Evolutionary conservation across 2,329 filamentous ascomycete genomes (phyloP), one percentile per base, ranked within the genome.

Genomic region (Stromatinia cepivora): DNA sequence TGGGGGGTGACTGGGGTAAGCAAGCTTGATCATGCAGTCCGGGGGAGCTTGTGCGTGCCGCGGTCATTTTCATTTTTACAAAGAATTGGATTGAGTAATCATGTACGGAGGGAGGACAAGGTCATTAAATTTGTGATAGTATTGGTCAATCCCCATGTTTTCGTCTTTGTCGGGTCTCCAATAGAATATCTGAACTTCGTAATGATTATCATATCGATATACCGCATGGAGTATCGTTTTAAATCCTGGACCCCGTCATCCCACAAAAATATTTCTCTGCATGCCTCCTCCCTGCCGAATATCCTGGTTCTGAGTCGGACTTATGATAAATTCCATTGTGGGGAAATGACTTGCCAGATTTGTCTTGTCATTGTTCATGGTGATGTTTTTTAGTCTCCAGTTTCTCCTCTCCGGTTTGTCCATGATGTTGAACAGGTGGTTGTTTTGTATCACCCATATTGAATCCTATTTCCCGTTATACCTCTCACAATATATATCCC

Each of bases 241-340:
- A 15, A 15, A 48, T 62, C 42, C 58, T 48, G 20, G 28, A 50
- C 45, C 45, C 9, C 42, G 58, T 48, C 28, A 34, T 48, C 58
- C 57, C 42, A 62, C 28, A 15, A 36, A 36, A 22, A 34, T 34
- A n/a, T 56, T 28, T 57, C 54, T 57, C 4, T 58, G 54, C 34
- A 25, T 17, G 20, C 17, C 17, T 36, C 13, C n/a, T 20, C 56
- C 56, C 56, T 42, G 56, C 22, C n/a, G 36, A 58, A 9, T 17
- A 58, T 58, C 56, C 36, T 17, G 36, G 56, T 25, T 59, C n/a
- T 10, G n/a, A 42, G 56, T 20, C 15, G 36, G 56, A 58, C 17
- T 58, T 39, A n/a, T n/a, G 22, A 58, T 58, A n/a, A 39, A 58
- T 42, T 48, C 20, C 58, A 62, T 62, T 62, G 58, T 62, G 58